Base-by-base conservation (phyloP, 495 filamentous ascomycete species). In the Friedmanniomyces endolithicus region DNA sequence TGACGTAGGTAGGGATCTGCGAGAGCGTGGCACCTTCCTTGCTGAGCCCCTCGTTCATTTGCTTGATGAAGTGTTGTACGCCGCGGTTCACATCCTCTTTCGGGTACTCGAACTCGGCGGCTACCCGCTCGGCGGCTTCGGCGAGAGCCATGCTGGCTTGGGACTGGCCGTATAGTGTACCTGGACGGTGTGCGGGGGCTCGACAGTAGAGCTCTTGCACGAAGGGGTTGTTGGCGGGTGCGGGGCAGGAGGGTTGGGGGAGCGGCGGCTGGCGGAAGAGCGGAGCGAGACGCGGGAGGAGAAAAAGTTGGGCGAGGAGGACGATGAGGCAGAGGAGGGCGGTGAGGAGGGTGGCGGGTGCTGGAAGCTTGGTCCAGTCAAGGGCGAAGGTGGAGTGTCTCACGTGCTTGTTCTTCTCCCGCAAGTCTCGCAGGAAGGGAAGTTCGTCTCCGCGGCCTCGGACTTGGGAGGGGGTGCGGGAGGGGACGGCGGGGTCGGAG, bases 1-100 rank as follows among this genome's bases (percentile, higher is more conserved):
- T 96, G 37, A 98, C 90, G 67, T 90, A 98, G 22, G 92, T 95
- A 0, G 92, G 92, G 63, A 98, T 98, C 73, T 97, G 94, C 70
- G 82, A 87, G 76, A 98, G 70, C 51, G 84, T 86, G 2, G 86
- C 80, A 45, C 83, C 83, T 63, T 87, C 79, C 65, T 86, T 83
- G 45, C 80, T 68, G 64, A 94, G 70, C n/a, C 87, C 92, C 76
- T 94, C 86, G 51, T 83, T 81, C 78, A 94, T 87, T 74, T 96
- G 78, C 55, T 77, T 74, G 46, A 95, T 78, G 62, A 94, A 98
- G 64, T 94, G 88, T 46, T 79, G 75, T 46, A 94, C 87, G 22
- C 78, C 86, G 64, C 78, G 81, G 59, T 84, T 82, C 55, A 95
- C 80, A 68, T 90, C 77, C 27, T 86, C 80, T 37, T 86, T 77